Percentiles rank a stretch among this genome's conserved stretches.
Conservation (phyloP, 305 asterid genomes). For the Solanum hybrid region DNA sequence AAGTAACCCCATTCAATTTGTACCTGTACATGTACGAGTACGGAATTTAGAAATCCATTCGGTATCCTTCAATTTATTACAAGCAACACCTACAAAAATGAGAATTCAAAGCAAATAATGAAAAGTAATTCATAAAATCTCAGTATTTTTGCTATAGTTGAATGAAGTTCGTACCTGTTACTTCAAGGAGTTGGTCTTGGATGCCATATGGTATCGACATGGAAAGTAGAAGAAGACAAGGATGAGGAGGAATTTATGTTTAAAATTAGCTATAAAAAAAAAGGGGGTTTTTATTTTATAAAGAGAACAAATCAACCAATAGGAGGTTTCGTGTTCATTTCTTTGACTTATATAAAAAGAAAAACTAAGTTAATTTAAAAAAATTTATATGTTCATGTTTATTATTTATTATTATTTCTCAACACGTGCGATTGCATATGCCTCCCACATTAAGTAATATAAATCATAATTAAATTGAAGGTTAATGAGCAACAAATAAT, state of each 20-base stretch:
- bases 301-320: neutral
- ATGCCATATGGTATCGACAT: slow-evolving; percentile 69
- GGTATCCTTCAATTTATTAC: slow-evolving; percentile 70
- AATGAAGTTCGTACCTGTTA: slow-evolving; percentile 44
- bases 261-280: neutral
- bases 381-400: no score
- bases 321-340: neutral
- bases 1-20: neutral
- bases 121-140: neutral
- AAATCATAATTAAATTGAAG: no score
- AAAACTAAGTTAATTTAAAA: neutral
- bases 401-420: no score
- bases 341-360: neutral
- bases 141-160: neutral
- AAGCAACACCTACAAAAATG: slow-evolving; percentile 54
- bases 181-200: slow-evolving; percentile 80
- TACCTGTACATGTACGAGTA: slow-evolving; percentile 89
- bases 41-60: slow-evolving; percentile 82
- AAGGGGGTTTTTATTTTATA: neutral
- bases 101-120: neutral
- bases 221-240: neutral
- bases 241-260: neutral
- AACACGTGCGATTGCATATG: no score
- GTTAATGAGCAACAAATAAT: no score
- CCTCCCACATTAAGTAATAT: no score